Evolutionary conservation across 306 rosid species (phyloP).

Genomic region (Glycine soja): DNA sequence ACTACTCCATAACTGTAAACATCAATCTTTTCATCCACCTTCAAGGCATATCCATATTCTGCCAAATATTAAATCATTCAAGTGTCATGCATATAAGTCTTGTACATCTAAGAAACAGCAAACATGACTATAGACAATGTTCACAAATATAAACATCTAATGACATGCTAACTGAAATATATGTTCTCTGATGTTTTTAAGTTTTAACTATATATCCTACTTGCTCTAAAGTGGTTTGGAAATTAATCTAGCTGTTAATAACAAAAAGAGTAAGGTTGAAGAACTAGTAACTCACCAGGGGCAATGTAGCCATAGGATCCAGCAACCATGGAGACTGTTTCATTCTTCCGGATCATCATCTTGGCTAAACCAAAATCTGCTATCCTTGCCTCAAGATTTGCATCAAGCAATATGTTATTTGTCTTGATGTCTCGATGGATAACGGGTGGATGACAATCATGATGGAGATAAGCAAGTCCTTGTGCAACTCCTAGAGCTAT

Average conservation of each 20-base stretch:
- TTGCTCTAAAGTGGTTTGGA: constrained; percentile 3
- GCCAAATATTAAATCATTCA: constrained; percentile 40
- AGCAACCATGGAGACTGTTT: constrained; percentile 93
- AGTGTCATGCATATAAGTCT: constrained; percentile 20
- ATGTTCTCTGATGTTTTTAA: constrained; percentile 2
- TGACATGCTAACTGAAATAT: too few relatives aligned
- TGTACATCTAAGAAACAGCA: background rate
- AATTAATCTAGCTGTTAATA: background rate
- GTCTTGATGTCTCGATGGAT: constrained; percentile 93
- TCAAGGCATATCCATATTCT: constrained; percentile 94
- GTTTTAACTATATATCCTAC: background rate
- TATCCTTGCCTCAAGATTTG: constrained; percentile 87
- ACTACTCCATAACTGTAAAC: constrained; percentile 94
- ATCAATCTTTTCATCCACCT: constrained; percentile 95
- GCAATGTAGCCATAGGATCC: constrained; percentile 99
- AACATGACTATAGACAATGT: constrained; percentile 3
- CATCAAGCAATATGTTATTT: constrained; percentile 85
- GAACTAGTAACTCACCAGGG: constrained; percentile 71
- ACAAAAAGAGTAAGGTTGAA: constrained; percentile 30
- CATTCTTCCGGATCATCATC: constrained; percentile 87
- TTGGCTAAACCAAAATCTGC: constrained; percentile 97
- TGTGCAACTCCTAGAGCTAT: constrained; percentile 91
- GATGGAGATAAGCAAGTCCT: constrained; percentile 96
- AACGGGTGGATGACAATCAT: constrained; percentile 89
- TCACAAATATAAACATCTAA: background rate